phyloP scores from a whole-genome alignment of 495 filamentous ascomycete genomes.

The Cairneyella variabilis region DNA sequence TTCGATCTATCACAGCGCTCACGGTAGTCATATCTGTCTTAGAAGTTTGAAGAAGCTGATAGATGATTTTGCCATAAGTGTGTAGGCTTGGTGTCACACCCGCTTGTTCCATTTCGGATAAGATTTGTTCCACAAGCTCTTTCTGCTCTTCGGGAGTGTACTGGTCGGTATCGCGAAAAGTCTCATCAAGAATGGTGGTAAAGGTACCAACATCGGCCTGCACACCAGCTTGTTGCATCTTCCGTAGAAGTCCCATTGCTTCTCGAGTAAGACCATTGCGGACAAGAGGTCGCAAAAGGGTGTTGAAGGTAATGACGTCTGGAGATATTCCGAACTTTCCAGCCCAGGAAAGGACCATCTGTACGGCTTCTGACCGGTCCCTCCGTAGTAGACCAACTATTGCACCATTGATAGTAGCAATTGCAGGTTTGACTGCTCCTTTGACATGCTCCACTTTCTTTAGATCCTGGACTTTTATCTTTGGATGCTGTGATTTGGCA shows the following conservation, averaged over 20 bases:
- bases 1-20: conserved; percentile 56
- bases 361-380: conserved; percentile 35
- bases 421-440: conserved; percentile 49
- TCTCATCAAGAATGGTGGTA: conserved; percentile 47
- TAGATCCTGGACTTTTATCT: conserved; percentile 6
- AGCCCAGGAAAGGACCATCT: conserved; percentile 56
- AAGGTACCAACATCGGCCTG: conserved; percentile 48
- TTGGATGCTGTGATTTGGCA: conserved; percentile 13
- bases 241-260: conserved; percentile 22
- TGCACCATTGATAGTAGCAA: conserved; percentile 58
- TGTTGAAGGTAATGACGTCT: conserved; percentile 66
- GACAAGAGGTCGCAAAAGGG: conserved; percentile 53
- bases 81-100: conserved; percentile 52
- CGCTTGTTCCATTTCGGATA: conserved; percentile 47
- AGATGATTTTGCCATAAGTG: conserved; percentile 60
- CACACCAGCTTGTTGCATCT: conserved; percentile 44
- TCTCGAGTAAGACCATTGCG: conserved; percentile 33
- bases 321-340: conserved; percentile 50
- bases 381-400: conserved; percentile 46
- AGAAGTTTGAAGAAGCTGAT: conserved; percentile 48
- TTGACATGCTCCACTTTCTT: conserved; percentile 27
- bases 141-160: conserved; percentile 32
- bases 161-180: conserved; percentile 4
- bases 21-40: conserved; percentile 44
- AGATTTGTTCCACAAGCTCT: conserved; percentile 34